A percentile compares a stretch with the other conserved stretches of the same genome.
Conservation (phyloP, 306 rosid species). For the Pueraria montana region DNA sequence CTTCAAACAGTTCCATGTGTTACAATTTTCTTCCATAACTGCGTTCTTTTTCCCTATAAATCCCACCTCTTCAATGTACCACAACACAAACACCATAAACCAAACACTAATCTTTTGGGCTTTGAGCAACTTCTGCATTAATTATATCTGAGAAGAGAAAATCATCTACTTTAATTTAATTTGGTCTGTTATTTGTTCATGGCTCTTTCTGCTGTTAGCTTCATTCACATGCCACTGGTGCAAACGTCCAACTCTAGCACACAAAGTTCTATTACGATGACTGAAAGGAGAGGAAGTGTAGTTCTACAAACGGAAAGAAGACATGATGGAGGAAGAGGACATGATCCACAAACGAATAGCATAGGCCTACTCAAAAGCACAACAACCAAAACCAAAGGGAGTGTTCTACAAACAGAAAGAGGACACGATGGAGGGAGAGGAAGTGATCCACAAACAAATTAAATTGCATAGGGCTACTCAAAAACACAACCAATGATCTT, state of each 20-base stretch:
- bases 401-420: neutral
- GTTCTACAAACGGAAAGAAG: neutral
- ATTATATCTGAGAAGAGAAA: neutral
- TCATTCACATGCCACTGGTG: neutral
- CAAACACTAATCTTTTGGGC: neutral
- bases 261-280: neutral
- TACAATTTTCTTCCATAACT: neutral
- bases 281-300: neutral
- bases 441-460: neutral
- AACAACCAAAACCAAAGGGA: neutral
- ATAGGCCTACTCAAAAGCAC: neutral
- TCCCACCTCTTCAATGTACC: neutral
- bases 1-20: neutral
- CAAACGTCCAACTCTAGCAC: neutral
- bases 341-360: neutral
- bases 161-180: neutral
- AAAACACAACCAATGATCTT: neutral
- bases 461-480: neutral
- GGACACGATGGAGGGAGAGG: neutral
- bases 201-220: slow-evolving; percentile 10
- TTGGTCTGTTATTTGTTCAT: neutral
- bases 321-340: neutral
- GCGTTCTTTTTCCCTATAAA: slow-evolving; percentile 13
- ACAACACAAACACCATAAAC: neutral
- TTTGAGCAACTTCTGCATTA: neutral